phyloP scores from a whole-genome alignment of 2,329 filamentous ascomycete genomes.

The Fragosphaeria purpurea region DNA sequence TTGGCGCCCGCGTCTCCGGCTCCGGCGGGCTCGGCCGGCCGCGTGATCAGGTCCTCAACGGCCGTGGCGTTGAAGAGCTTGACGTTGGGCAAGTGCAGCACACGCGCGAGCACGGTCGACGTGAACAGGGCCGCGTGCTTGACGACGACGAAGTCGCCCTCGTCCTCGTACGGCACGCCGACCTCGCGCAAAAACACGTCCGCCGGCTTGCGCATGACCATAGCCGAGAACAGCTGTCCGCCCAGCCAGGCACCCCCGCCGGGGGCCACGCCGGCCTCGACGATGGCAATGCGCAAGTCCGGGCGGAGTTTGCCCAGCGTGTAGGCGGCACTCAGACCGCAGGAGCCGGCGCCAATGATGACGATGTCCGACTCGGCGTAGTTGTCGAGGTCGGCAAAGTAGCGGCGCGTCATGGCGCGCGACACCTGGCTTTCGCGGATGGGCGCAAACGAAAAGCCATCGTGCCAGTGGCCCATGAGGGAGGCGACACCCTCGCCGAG shows the following conservation, averaged over 20 bases:
- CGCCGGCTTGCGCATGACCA: conserved; percentile 91
- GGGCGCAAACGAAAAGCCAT: conserved; percentile 68
- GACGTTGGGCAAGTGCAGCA: conserved; percentile 76
- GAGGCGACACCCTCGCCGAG: conserved; percentile 14
- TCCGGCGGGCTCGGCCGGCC: conserved; percentile 24
- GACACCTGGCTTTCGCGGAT: conserved; percentile 91
- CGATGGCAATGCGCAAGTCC: conserved; percentile 82
- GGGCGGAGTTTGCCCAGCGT: conserved; percentile 73
- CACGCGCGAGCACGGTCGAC: conserved; percentile 72
- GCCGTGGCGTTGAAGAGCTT: conserved; percentile 95
- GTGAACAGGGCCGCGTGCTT: conserved; percentile 93
- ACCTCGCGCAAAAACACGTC: conserved; percentile 74
- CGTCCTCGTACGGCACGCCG: conserved; percentile 78
- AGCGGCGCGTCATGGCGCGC: conserved; percentile 85
- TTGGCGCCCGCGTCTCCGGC: conserved; percentile 23
- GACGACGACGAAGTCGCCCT: conserved; percentile 81
- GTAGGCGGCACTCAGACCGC: conserved; percentile 71
- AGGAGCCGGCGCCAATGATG: conserved; percentile 84
- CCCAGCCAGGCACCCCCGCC: conserved; percentile 88
- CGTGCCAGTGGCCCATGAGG: conserved; percentile 67
- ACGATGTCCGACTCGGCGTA: conserved; percentile 92
- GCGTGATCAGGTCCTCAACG: conserved; percentile 87
- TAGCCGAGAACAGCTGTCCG: conserved; percentile 87
- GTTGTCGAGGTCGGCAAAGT: conserved; percentile 79
- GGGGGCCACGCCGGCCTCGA: conserved; percentile 80